Evolutionary conservation across 2,329 filamentous ascomycete genomes (phyloP).

Genomic region (Truncatella angustata): DNA sequence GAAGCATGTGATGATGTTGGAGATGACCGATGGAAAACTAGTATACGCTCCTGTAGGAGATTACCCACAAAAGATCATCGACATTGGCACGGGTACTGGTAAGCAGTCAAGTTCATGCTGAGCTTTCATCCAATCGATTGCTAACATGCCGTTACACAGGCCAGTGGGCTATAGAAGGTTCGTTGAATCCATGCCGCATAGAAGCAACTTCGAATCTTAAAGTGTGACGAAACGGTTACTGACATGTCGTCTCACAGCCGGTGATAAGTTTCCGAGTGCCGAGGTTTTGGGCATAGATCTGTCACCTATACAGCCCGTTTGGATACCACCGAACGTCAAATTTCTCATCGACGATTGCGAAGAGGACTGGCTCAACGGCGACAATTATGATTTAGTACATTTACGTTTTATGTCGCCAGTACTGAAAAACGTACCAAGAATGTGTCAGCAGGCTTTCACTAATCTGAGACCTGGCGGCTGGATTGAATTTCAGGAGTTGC

Average conservation of each 20-base stretch:
- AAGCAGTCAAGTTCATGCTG: slow-evolving; percentile 7
- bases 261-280: slow-evolving; percentile 21
- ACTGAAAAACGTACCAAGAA: slow-evolving; percentile 48
- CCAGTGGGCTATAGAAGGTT: slow-evolving; percentile 17
- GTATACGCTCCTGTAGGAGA: slow-evolving; percentile 39
- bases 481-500: slow-evolving; percentile 49
- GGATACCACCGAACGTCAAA: slow-evolving; percentile 40
- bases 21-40: slow-evolving; percentile 31
- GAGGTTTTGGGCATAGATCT: slow-evolving; percentile 31
- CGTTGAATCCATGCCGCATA: slow-evolving; percentile 40
- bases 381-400: slow-evolving; percentile 56
- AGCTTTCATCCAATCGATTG: background rate
- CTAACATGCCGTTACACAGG: background rate
- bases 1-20: slow-evolving; percentile 28
- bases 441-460: slow-evolving; percentile 38
- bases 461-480: slow-evolving; percentile 47
- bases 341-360: slow-evolving; percentile 42
- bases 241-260: slow-evolving; percentile 7
- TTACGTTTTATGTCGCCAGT: slow-evolving; percentile 47
- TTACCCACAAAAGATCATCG: slow-evolving; percentile 34
- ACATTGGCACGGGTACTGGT: slow-evolving; percentile 48
- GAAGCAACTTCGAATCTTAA: slow-evolving; percentile 22
- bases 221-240: slow-evolving; percentile 5
- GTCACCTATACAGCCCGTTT: slow-evolving; percentile 43
- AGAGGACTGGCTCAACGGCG: slow-evolving; percentile 52